phyloP scores from a whole-genome alignment of 2,329 filamentous ascomycete genomes.

The Tolypocladium inflatum region DNA sequence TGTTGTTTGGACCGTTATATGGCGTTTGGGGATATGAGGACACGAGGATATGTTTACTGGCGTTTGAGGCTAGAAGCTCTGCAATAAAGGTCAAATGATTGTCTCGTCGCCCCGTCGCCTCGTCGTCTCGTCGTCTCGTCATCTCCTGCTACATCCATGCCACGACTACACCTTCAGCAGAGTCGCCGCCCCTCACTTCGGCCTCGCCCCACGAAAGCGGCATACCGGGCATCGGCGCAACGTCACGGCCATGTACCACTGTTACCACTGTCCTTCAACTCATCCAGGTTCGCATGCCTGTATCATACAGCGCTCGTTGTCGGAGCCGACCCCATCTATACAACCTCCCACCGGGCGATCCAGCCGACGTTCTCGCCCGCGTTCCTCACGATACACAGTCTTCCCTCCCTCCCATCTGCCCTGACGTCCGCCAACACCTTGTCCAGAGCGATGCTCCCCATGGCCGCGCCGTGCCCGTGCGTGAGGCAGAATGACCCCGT shows the following conservation, averaged over 20 bases:
- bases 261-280: neutral
- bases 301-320: neutral
- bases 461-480: constrained; percentile 63
- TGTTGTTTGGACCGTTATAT: neutral
- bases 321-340: constrained; percentile 23
- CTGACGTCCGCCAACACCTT: constrained; percentile 37
- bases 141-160: neutral
- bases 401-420: constrained; percentile 30
- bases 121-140: neutral
- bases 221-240: too few relatives aligned
- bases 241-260: too few relatives aligned
- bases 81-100: neutral
- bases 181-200: neutral
- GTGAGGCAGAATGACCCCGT: constrained; percentile 75
- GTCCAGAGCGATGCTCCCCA: constrained; percentile 59
- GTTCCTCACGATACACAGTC: constrained; percentile 71
- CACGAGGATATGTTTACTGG: neutral
- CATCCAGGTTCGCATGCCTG: neutral
- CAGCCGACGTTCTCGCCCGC: constrained; percentile 71
- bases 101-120: neutral
- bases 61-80: neutral
- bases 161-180: too few relatives aligned
- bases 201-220: neutral
- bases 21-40: neutral
- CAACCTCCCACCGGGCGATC: constrained; percentile 67